These are phyloP conservation scores for Orobanche coerulescens DNA, from an alignment of 257 asterid genomes.

Conservation along the genomic window DNA sequence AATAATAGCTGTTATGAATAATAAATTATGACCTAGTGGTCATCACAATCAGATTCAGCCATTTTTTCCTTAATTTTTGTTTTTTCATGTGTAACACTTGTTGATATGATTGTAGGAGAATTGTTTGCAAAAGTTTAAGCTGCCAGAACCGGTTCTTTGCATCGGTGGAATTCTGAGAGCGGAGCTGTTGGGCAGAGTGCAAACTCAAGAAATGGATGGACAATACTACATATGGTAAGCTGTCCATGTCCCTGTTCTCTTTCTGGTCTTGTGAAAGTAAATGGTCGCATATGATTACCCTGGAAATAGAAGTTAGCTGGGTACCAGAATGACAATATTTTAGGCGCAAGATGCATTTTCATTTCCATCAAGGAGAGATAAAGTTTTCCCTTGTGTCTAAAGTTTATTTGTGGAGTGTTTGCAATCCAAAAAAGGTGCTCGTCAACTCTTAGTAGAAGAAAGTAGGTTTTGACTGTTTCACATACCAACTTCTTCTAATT, in stretches of 20 bases:
- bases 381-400: not conserved
- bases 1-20: not conserved
- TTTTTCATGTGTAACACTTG: too few species aligned
- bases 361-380: not conserved
- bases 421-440: too few species aligned
- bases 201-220: constrained; percentile 62
- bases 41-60: not conserved
- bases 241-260: not conserved
- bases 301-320: too few species aligned
- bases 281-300: too few species aligned
- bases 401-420: too few species aligned
- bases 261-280: not conserved
- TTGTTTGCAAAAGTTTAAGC: constrained; percentile 56
- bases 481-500: too few species aligned
- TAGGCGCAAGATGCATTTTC: not conserved
- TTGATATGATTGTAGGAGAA: constrained; percentile 51
- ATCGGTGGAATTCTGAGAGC: constrained; percentile 69
- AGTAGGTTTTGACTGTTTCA: too few species aligned
- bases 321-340: too few species aligned
- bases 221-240: constrained; percentile 69
- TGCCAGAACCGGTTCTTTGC: constrained; percentile 62
- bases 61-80: too few species aligned
- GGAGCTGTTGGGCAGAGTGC: constrained; percentile 76
- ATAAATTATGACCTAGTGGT: too few species aligned
- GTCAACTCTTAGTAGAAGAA: too few species aligned